Evolutionary conservation across 1,139 yeast species (phyloP).

Genomic region (Hansenula lynferdii): DNA sequence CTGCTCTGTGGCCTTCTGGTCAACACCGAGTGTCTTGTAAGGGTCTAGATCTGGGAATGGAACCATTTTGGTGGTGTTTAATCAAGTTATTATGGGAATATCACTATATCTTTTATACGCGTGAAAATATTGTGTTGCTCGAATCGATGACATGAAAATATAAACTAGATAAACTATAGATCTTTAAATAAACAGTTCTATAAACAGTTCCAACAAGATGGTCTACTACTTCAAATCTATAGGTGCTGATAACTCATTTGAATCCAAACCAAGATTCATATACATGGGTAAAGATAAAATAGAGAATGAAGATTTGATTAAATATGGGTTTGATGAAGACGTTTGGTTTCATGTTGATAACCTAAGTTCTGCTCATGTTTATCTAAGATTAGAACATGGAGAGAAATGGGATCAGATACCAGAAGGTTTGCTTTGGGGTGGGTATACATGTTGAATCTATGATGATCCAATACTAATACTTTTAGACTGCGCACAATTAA

Average conservation of each 20-base stretch:
- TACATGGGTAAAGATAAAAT: slow-evolving; percentile 76
- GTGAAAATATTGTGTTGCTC: neutral
- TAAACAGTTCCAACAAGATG: slow-evolving; percentile 30
- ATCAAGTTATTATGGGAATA: too few relatives aligned
- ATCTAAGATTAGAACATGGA: slow-evolving; percentile 47
- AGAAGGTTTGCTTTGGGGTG: slow-evolving; percentile 35
- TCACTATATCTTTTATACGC: neutral
- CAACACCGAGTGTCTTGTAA: slow-evolving; percentile 50
- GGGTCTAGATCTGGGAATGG: slow-evolving; percentile 62
- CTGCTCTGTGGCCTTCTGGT: slow-evolving; percentile 37
- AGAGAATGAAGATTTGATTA: slow-evolving; percentile 72
- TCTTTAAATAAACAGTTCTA: neutral
- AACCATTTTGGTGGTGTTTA: slow-evolving; percentile 23
- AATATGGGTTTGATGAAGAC: slow-evolving; percentile 63
- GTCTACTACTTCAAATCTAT: slow-evolving; percentile 54
- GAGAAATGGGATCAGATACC: slow-evolving; percentile 49
- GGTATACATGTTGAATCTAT: neutral
- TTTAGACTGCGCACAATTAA: slow-evolving; percentile 63
- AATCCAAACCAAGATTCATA: slow-evolving; percentile 30
- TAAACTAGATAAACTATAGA: too few relatives aligned
- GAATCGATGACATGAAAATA: neutral
- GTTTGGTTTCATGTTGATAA: slow-evolving; percentile 87
- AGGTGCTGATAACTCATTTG: slow-evolving; percentile 29
- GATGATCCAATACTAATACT: neutral
- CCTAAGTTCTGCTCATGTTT: slow-evolving; percentile 78